Base-by-base conservation (phyloP, 371 early-diverging fungal species). In the Lichtheimia hyalospora region DNA sequence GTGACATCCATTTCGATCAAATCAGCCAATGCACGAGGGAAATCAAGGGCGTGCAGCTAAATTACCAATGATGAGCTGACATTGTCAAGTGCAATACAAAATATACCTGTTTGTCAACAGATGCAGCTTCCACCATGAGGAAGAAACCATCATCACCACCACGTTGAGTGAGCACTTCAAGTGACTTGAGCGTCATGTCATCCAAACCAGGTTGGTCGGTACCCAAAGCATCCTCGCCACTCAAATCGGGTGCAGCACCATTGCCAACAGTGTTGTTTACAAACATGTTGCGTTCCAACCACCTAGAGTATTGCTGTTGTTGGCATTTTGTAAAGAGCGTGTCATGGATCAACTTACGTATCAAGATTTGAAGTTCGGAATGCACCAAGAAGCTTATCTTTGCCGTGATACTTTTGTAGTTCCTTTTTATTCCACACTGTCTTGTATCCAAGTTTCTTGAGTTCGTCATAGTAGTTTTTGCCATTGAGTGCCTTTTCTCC, bases 41-140 rank as follows among this genome's bases (percentile, higher is more conserved):
- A 90, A 73, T 90, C 89, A 54, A 89, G 66, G 10, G 83, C 74
- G 63, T 90, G 89, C 71, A 89, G 79, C 54, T 54, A 27, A 0
- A 7, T 58, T 5, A 27, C n/a, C 48, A 46, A 23, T 34, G 40
- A 42, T 0, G 7, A 4, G 4, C 3, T 27, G 27, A 27, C 7
- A 7, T 5, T 27, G 27, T 3, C 27, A 27, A 5, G 7, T 27
- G 27, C 7, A 27, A 3, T 5, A 3, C 3, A 1, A 27, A 27
- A 27, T 70, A 75, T 27, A 27, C 27, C 27, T 27, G 67, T 71
- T 89, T 89, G 74, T 90, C 91, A 51, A 88, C 79, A 40, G 86
- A 84, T 48, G 89, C 91, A 55, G 86, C 91, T 71, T 90, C 91
- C 50, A 84, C 79, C 89, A 90, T 85, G 63, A 89, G 65, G 78